Evolutionary conservation across 1,284 basidiomycete species (phyloP), one percentile per base, ranked within the genome.

Genomic region (Volvariella surrecta): DNA sequence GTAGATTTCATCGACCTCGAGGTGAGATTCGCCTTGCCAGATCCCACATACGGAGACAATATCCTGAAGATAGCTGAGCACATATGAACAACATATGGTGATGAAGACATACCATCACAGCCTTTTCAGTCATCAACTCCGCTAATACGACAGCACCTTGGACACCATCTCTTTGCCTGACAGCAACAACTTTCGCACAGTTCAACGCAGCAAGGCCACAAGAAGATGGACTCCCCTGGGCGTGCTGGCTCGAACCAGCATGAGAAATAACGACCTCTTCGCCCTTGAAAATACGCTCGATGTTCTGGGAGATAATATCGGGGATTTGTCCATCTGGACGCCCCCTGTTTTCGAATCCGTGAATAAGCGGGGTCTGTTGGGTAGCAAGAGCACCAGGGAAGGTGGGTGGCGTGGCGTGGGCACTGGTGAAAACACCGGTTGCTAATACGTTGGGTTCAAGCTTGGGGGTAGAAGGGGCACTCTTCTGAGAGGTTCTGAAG

Each of bases 1-100:
- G 34, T 35, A 35, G 34, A 35, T 35, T 19, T 35, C 34, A 35
- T 35, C 34, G 4, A 35, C 34, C 34, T 35, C 34, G n/a, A 35
- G 34, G 34, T 35, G 34, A n/a, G 34, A 6, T 8, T 35, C 34
- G 6, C 34, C 34, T 15, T 15, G 6, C 34, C 34, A 35, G n/a
- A 8, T 8, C n/a, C n/a, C 13, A 15, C 34, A 35, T 8, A 35
- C 34, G 34, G 34, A 35, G 6, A 35, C n/a, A n/a, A 35, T 35
- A 15, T 35, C 34, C 34, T 35, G 18, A 15, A 35, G 8, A 35
- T 35, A 7, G 6, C 6, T 35, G 34, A 35, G 34, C 6, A 19
- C 4, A 19, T 6, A 6, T 35, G 18, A 6, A 16, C 8, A 6
- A 35, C 4, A 15, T 6, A 19, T 6, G n/a, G 34, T 16, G 34